Conservation (phyloP, 176 grass and related monocot genomes). For the Panicum miliaceum region DNA sequence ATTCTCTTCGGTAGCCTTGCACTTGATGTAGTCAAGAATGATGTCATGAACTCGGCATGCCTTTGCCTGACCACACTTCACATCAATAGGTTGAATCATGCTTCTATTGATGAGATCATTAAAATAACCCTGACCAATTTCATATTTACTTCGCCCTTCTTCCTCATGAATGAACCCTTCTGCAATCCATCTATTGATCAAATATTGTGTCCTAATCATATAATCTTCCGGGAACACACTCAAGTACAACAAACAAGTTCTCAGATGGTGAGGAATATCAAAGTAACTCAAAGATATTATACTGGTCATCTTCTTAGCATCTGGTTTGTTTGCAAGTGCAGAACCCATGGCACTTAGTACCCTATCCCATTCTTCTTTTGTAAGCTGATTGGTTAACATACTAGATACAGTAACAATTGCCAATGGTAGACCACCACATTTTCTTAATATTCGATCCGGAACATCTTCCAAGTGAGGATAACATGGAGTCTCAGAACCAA, state of each 20-base stretch:
- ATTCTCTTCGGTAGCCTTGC: conserved; percentile 15
- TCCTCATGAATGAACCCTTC: background rate
- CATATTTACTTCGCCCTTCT: background rate
- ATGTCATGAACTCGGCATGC: conserved; percentile 12
- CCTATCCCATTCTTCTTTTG: background rate
- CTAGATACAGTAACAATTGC: background rate
- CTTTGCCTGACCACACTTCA: background rate
- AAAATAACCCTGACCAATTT: background rate
- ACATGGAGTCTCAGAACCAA: background rate
- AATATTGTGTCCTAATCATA: background rate
- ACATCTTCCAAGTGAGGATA: background rate
- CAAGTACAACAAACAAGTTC: conserved; percentile 15
- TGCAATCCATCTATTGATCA: conserved; percentile 21
- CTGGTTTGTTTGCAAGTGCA: background rate
- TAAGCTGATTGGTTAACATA: background rate
- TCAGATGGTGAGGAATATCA: background rate
- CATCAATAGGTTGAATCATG: background rate
- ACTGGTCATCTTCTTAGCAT: background rate
- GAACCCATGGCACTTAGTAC: background rate
- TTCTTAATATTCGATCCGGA: background rate
- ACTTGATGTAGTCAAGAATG: conserved; percentile 21
- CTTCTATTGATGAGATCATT: conserved; percentile 21
- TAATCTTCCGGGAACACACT: background rate
- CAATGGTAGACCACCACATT: conserved; percentile 12
- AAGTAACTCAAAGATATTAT: background rate